Percentiles rank a stretch among this genome's conserved stretches.
phyloP scores from a whole-genome alignment of 371 early-diverging fungal species.

The Mortierella sp. region DNA sequence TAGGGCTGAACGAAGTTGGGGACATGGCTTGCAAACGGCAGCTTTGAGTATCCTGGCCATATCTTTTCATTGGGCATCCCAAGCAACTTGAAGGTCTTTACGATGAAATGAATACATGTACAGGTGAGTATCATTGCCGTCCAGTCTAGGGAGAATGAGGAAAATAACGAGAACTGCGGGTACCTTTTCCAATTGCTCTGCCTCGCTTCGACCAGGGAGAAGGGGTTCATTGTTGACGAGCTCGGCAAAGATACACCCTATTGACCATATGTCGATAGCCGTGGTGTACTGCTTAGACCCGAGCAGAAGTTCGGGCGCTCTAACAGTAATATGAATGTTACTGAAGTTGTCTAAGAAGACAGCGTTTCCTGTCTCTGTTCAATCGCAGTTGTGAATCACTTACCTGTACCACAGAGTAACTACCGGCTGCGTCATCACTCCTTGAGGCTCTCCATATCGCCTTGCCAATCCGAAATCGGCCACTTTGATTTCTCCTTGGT shows the following conservation, averaged over 20 bases:
- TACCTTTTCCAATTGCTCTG: conserved; percentile 83
- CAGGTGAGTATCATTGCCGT: too few relatives aligned
- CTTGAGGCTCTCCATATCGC: conserved; percentile 79
- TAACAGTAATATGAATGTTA: conserved; percentile 25
- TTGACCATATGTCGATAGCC: conserved; percentile 98
- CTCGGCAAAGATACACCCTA: conserved; percentile 96
- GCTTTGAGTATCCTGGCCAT: conserved; percentile 79
- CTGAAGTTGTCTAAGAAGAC: too few relatives aligned
- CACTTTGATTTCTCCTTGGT: conserved; percentile 84
- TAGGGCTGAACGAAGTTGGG: conserved; percentile 69
- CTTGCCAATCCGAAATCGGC: conserved; percentile 91
- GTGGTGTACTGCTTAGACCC: conserved; percentile 93
- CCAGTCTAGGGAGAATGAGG: too few relatives aligned
- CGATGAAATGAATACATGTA: not conserved
- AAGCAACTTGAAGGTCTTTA: conserved; percentile 75
- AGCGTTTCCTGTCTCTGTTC: not conserved
- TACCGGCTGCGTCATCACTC: conserved; percentile 84
- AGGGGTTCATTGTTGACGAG: conserved; percentile 79
- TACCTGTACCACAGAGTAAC: conserved; percentile 94
- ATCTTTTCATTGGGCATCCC: conserved; percentile 75
- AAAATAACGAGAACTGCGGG: too few relatives aligned
- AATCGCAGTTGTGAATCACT: not conserved
- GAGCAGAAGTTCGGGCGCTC: conserved; percentile 98
- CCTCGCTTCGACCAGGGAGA: conserved; percentile 81
- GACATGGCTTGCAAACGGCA: conserved; percentile 80